Base-by-base conservation (phyloP, 2,329 filamentous ascomycete species). In the Alternaria sp. region DNA sequence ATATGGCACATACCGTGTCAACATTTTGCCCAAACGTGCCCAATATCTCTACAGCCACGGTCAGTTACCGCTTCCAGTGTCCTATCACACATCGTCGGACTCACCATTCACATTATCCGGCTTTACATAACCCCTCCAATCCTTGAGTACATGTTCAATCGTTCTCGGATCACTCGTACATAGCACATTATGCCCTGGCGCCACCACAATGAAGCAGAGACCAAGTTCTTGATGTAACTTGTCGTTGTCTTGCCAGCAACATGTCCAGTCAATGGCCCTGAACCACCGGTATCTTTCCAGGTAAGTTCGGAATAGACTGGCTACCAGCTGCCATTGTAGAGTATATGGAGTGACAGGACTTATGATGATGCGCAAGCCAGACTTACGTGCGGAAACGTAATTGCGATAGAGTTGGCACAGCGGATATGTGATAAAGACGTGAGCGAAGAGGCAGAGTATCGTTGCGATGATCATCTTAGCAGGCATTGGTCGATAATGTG, bases 91-190 rank as follows among this genome's bases (percentile, higher is more conserved):
- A 17, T 45, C 21, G 26, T 11, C 23, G 21, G 11, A 63, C 65
- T 55, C 23, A 69, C 68, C 67, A 59, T 75, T 74, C 15, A 71
- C 47, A 13, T 66, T 63, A 43, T 67, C 65, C 4, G 68, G 67
- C 54, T 75, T 75, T 6, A 68, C 47, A 61, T 72, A 74, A 3
- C 67, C 66, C 54, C 68, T 74, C 61, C 70, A 62, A 17, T 61
- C 64, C 55, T 43, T 52, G 21, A 72, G 60, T 13, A 71, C 62
- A 44, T 62, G 19, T 8, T 64, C 62, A 43, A 70, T 61, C 23
- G 66, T 65, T 30, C 46, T 63, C 12, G 62, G 32, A 57, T 75
- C 69, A 36, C 63, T 64, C 5, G 67, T 70, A 47, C 61, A 62
- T 32, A 75, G 30, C 21, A 69, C 44, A 47, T 68, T 71, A 6